Evolutionary conservation across 441 rosid species (phyloP).

Genomic region (Iberis amara): DNA sequence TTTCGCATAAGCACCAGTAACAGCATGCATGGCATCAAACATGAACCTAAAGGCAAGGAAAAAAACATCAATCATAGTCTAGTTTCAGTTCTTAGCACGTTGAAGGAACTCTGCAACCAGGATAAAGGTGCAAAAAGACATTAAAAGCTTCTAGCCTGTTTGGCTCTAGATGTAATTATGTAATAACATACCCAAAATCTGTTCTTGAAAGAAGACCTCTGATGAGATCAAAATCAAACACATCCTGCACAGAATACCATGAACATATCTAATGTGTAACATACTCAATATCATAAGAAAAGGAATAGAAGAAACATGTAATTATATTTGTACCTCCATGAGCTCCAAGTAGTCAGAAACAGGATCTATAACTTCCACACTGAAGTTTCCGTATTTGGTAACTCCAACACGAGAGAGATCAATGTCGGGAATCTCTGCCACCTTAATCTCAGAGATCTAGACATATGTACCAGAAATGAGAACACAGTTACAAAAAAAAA

Average conservation of each 20-base stretch:
- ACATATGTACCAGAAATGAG: slow-evolving; percentile 19
- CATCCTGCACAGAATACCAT: slow-evolving; percentile 51
- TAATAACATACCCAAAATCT: slow-evolving; percentile 61
- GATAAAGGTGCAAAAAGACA: slow-evolving; percentile 9
- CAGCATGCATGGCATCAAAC: slow-evolving; percentile 98
- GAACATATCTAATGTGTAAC: slow-evolving; percentile 21
- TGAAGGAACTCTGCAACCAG: not conserved
- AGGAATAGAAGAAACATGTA: not conserved
- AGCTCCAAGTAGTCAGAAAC: slow-evolving; percentile 88
- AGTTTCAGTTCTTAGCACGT: slow-evolving; percentile 17
- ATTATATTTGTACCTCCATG: slow-evolving; percentile 57
- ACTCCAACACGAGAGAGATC: slow-evolving; percentile 72
- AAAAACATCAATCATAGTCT: slow-evolving; percentile 22
- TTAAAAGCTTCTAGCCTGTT: not conserved
- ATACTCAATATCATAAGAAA: slow-evolving; percentile 20
- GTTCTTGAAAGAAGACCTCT: slow-evolving; percentile 64
- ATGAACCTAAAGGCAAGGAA: slow-evolving; percentile 47
- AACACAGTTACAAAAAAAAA: not conserved
- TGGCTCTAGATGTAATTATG: slow-evolving; percentile 1
- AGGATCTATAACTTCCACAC: slow-evolving; percentile 84
- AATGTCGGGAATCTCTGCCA: slow-evolving; percentile 77
- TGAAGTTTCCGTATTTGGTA: slow-evolving; percentile 59
- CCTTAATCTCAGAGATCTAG: slow-evolving; percentile 83
- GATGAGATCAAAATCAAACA: slow-evolving; percentile 83
- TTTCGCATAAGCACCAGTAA: slow-evolving; percentile 91